These are phyloP conservation scores for Dicorynia guianensis DNA, from an alignment of 306 rosid genomes.

Conservation along the genomic window DNA sequence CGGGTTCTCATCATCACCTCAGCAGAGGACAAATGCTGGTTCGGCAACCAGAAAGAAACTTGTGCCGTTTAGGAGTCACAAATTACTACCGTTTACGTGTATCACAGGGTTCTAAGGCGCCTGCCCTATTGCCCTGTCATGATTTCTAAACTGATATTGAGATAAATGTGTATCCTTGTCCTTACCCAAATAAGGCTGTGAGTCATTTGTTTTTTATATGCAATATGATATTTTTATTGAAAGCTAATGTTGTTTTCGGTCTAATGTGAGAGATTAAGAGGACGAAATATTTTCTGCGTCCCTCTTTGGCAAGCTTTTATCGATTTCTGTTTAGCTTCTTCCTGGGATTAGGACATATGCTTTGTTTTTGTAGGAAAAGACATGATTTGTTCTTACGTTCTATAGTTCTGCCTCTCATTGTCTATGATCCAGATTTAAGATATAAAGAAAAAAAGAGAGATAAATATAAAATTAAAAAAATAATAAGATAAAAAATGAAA, in stretches of 20 bases:
- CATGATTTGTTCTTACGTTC: not conserved
- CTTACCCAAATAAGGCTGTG: not conserved
- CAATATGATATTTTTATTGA: not conserved
- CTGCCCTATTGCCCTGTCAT: not conserved
- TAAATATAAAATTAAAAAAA: too few relatives aligned
- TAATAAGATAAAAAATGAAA: too few relatives aligned
- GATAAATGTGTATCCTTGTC: not conserved
- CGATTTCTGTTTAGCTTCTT: too few relatives aligned
- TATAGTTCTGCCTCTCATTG: too few relatives aligned
- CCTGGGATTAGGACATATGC: not conserved
- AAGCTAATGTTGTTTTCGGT: not conserved
- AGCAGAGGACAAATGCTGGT: not conserved
- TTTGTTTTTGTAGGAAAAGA: not conserved
- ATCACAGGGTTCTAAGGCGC: constrained; percentile 35
- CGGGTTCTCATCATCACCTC: constrained; percentile 23
- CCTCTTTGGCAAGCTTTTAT: too few relatives aligned
- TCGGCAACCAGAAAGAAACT: constrained; percentile 35
- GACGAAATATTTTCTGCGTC: too few relatives aligned
- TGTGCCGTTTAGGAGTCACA: constrained; percentile 45
- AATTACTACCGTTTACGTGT: constrained; percentile 47
- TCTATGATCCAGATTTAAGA: too few relatives aligned
- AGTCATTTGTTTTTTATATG: not conserved
- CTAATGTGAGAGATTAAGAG: not conserved
- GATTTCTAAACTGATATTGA: not conserved
- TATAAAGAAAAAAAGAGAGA: too few relatives aligned